Percentiles rank a stretch among this genome's conserved stretches.
Conservation (phyloP, 768 basidiomycete genomes). For the Termitomyces titanicus region DNA sequence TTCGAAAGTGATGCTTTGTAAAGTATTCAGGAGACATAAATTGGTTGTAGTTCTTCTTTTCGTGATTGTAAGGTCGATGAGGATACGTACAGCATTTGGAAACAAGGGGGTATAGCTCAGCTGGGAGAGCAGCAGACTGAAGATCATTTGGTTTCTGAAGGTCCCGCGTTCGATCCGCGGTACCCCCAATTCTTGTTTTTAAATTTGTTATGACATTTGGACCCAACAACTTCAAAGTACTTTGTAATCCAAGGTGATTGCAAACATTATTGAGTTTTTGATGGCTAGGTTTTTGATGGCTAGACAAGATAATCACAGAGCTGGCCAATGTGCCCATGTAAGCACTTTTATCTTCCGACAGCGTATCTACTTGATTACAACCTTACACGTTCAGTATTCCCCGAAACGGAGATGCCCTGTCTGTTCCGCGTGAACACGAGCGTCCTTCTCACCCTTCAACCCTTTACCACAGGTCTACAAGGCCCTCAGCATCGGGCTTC, state of each 20-base stretch:
- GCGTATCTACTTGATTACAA: no score
- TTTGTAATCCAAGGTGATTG: no score
- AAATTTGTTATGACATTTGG: no score
- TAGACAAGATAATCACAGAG: no score
- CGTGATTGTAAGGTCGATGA: no score
- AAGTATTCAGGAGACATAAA: not conserved
- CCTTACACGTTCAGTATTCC: conserved; percentile 51
- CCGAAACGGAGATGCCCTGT: conserved; percentile 87
- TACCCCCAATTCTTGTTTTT: conserved; percentile 49
- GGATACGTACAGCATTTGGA: no score
- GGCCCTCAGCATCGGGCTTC: not conserved
- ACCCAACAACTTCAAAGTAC: no score
- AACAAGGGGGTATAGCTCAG: conserved; percentile 65
- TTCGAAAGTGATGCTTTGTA: conserved; percentile 1
- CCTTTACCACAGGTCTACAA: conserved; percentile 74
- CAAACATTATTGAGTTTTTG: no score
- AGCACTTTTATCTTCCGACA: no score
- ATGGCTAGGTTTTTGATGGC: no score
- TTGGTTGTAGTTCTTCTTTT: no score
- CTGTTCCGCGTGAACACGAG: conserved; percentile 79
- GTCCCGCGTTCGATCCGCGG: conserved; percentile 75
- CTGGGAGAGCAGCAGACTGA: conserved; percentile 69
- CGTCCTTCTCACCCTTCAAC: conserved; percentile 92
- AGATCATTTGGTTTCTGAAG: conserved; percentile 47
- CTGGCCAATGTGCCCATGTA: no score